Evolutionary conservation across 768 basidiomycete species (phyloP).

Genomic region (Artomyces pyxidatus): DNA sequence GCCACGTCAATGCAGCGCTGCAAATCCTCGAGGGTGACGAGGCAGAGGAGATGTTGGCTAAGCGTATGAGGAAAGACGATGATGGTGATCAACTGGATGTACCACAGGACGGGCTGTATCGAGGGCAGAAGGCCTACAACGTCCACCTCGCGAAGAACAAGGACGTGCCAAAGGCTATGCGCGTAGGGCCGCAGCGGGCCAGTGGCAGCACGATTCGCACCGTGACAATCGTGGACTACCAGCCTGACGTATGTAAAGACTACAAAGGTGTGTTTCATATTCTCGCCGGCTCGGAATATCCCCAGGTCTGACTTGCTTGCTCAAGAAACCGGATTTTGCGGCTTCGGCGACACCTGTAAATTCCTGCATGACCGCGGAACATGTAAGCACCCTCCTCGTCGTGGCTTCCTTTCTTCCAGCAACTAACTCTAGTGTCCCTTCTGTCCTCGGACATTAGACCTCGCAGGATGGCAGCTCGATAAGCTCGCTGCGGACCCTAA

Average conservation of each 20-base stretch:
- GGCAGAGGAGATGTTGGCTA: slow-evolving; percentile 67
- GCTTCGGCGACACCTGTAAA: slow-evolving; percentile 98
- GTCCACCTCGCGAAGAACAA: slow-evolving; percentile 74
- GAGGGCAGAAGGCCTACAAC: slow-evolving; percentile 76
- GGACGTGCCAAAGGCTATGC: slow-evolving; percentile 84
- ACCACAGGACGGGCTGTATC: slow-evolving; percentile 81
- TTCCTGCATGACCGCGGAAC: slow-evolving; percentile 97
- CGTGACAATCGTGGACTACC: slow-evolving; percentile 94
- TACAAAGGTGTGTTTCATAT: slow-evolving; percentile 75
- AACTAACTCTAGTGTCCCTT: background rate
- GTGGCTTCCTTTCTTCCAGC: slow-evolving; percentile 9
- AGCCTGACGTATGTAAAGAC: slow-evolving; percentile 99
- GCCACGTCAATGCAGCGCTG: slow-evolving; percentile 62
- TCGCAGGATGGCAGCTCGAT: slow-evolving; percentile 99
- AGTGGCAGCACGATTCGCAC: slow-evolving; percentile 76
- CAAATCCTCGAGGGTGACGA: slow-evolving; percentile 82
- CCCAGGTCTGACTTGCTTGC: slow-evolving; percentile 1
- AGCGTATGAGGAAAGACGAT: slow-evolving; percentile 49
- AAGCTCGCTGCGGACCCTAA: slow-evolving; percentile 76
- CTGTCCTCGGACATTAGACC: slow-evolving; percentile 48
- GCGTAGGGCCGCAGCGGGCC: slow-evolving; percentile 70
- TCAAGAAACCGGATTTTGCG: slow-evolving; percentile 97
- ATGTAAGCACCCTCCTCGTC: slow-evolving; percentile 43
- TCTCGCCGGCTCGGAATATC: background rate
- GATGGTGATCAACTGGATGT: slow-evolving; percentile 50